Conservation (phyloP, 108 stramenopile genomes). For the Skeletonema tropicum region DNA sequence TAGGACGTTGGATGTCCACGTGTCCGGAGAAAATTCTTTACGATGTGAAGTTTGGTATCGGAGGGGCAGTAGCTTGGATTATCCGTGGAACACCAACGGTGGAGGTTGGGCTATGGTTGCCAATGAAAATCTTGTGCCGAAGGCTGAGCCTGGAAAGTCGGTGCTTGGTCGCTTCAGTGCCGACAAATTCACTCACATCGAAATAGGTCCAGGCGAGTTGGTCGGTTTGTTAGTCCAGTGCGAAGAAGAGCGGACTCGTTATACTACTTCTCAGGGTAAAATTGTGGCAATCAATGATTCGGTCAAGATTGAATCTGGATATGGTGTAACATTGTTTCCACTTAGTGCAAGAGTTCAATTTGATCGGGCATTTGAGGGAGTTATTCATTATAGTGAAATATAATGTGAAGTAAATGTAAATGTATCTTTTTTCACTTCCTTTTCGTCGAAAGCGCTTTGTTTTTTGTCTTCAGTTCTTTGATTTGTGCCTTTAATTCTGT, state of each 20-base stretch:
- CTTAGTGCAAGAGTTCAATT: conserved; percentile 10
- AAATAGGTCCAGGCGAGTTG: neutral
- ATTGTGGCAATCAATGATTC: neutral
- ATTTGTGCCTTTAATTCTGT: neutral
- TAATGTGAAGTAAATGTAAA: neutral
- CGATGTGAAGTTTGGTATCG: conserved; percentile 2
- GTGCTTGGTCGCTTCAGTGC: neutral
- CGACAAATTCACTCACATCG: neutral
- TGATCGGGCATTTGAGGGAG: conserved; percentile 3
- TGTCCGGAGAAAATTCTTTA: neutral
- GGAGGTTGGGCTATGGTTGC: neutral
- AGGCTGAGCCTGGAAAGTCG: neutral
- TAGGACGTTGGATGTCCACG: neutral
- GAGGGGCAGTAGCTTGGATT: neutral
- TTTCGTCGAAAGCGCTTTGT: neutral
- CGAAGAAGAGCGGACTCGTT: neutral
- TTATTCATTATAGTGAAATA: neutral
- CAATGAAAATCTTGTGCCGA: neutral
- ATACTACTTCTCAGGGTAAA: neutral
- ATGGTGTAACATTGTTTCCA: neutral
- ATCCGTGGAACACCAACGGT: neutral
- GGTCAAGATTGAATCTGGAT: neutral
- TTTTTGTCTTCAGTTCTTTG: neutral
- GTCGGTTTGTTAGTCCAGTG: neutral
- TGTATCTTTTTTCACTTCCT: neutral